These are phyloP conservation scores for Colletotrichum costaricense DNA, from an alignment of 2,329 filamentous ascomycete species.

Conservation along the genomic window DNA sequence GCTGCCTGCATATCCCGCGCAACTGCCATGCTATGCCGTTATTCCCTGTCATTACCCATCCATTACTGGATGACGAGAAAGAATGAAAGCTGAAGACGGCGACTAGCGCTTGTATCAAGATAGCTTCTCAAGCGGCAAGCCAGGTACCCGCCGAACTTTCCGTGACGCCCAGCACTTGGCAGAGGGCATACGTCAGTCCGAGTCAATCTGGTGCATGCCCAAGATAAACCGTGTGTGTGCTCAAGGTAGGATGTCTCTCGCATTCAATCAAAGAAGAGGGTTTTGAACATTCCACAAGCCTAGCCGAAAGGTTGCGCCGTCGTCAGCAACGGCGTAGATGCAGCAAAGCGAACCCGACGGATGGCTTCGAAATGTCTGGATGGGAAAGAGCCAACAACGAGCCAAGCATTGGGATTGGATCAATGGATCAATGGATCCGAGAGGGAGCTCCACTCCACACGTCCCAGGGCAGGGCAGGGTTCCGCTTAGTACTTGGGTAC, in stretches of 20 bases:
- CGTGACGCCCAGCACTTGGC: not conserved
- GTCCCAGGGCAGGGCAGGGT: not conserved
- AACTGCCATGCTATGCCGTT: not conserved
- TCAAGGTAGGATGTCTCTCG: not conserved
- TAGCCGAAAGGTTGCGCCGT: not conserved
- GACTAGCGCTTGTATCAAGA: not conserved
- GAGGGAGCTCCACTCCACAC: not conserved
- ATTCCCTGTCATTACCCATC: not conserved
- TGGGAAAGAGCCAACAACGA: conserved; percentile 17
- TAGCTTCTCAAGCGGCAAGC: not conserved
- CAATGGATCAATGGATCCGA: not conserved
- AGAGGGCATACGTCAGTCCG: not conserved
- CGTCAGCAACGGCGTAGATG: conserved; percentile 5
- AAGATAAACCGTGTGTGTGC: not conserved
- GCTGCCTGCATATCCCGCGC: not conserved
- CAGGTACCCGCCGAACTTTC: not conserved
- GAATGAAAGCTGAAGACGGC: not conserved
- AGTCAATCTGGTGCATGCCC: not conserved
- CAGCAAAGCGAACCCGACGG: not conserved
- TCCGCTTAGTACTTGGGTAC: not conserved
- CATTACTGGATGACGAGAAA: not conserved
- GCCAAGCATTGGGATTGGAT: not conserved
- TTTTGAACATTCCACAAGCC: conserved; percentile 5
- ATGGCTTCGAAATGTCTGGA: not conserved
- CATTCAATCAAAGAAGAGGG: not conserved